Evolutionary conservation across 345 rosid species (phyloP).

Genomic region (Turritis glabra): DNA sequence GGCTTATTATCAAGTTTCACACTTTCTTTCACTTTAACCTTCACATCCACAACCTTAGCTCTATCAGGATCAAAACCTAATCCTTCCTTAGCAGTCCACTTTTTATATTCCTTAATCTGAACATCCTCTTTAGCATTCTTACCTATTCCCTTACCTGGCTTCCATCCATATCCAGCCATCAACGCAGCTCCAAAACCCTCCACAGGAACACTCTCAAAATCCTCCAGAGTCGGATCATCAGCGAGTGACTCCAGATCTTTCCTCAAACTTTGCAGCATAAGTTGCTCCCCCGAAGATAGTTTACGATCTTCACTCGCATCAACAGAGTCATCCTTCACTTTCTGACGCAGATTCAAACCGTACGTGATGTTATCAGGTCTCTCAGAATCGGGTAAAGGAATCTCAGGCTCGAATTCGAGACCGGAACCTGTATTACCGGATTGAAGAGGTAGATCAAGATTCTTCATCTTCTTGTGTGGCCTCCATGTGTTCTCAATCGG

Average conservation of each 20-base stretch:
- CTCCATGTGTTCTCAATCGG: conserved; percentile 61
- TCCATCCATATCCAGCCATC: conserved; percentile 89
- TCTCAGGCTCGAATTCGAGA: conserved; percentile 55
- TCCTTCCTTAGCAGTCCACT: conserved; percentile 56
- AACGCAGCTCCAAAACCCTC: conserved; percentile 73
- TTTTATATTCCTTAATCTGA: conserved; percentile 53
- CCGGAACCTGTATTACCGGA: conserved; percentile 37
- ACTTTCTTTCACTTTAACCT: conserved; percentile 16
- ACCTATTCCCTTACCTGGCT: conserved; percentile 81
- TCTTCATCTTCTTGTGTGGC: conserved; percentile 63
- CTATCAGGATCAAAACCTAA: conserved; percentile 48
- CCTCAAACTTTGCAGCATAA: conserved; percentile 50
- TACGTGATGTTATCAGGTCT: conserved; percentile 40
- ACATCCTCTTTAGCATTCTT: conserved; percentile 75
- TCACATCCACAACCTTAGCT: conserved; percentile 20
- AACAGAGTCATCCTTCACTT: neutral
- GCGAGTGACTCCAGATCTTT: conserved; percentile 55
- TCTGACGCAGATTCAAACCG: conserved; percentile 67
- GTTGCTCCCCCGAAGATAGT: conserved; percentile 40
- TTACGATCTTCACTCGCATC: conserved; percentile 7
- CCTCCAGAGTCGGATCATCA: conserved; percentile 68
- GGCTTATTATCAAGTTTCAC: conserved; percentile 1
- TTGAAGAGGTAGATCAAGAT: conserved; percentile 52
- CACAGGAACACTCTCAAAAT: conserved; percentile 68
- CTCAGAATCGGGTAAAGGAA: conserved; percentile 28